Evolutionary conservation across 2,329 filamentous ascomycete species (phyloP), one percentile per base, ranked within the genome.

Genomic region (Colletotrichum liriopes): DNA sequence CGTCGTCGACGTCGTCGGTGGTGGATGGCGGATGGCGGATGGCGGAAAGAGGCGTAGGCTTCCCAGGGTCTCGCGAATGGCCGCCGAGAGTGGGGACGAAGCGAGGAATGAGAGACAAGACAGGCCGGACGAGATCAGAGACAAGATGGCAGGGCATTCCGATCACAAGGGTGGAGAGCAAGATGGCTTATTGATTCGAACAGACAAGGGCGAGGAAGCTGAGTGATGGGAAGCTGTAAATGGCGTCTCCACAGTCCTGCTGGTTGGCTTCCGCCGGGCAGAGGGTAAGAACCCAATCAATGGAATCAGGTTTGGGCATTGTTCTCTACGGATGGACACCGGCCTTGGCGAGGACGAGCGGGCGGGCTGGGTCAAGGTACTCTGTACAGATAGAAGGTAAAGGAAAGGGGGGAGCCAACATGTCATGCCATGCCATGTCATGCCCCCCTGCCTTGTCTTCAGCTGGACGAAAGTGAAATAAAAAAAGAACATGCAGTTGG

Each of bases 71-170:
- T 49, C 45, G 43, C 51, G 18, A 37, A 51, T 35, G 37, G 32
- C 51, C 29, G 43, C 20, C 41, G 16, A 49, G 12, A 26, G 47
- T 39, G 62, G 55, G 16, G 52, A 65, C 37, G 37, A 41, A 37
- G 41, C 35, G 64, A 71, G 51, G 64, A 67, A 67, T 64, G 65
- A 59, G 58, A 71, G 65, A 68, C 58, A 71, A 52, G 56, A 62
- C 65, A 26, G 14, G 23, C 55, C 14, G 12, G 55, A 52, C 37
- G 35, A 56, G 64, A 67, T 68, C 43, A 64, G 51, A 68, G 65
- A 72, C 65, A 59, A 41, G 59, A 62, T 69, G 69, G 65, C 65
- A 69, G 69, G 69, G 59, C 43, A 69, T 69, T 72, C 69, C 65
- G 69, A 64, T 63, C 55, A 32, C 41, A 60, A 32, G 63, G 55